Evolutionary conservation across 225 moss, liverwort and hornwort genomes (phyloP).

Genomic region (Sphagnum contortum): DNA sequence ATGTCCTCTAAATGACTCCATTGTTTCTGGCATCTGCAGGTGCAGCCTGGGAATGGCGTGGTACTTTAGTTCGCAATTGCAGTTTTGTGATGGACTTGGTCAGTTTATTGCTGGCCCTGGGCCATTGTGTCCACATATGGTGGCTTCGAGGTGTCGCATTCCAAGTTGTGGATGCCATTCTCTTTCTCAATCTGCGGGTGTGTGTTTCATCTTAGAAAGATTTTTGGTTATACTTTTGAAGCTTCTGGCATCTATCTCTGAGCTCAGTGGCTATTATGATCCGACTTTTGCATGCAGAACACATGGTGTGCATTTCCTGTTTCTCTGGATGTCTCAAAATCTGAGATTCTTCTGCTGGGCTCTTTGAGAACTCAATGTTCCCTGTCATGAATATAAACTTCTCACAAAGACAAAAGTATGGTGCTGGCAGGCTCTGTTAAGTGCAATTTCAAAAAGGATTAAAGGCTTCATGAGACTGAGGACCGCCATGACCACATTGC

Average conservation of each 20-base stretch:
- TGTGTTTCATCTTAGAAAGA: slow-evolving; percentile 1
- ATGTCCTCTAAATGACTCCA: too few species aligned
- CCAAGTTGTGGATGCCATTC: slow-evolving; percentile 93
- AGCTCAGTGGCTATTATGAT: too few species aligned
- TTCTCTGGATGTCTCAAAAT: too few species aligned
- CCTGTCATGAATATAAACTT: too few species aligned
- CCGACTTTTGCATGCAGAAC: too few species aligned
- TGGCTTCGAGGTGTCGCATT: slow-evolving; percentile 95
- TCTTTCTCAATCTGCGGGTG: slow-evolving; percentile 92
- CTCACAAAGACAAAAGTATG: neutral
- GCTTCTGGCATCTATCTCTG: too few species aligned
- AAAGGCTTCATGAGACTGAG: slow-evolving; percentile 90
- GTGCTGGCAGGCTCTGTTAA: slow-evolving; percentile 52
- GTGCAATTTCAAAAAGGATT: slow-evolving; percentile 92
- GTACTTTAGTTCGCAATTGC: slow-evolving; percentile 88
- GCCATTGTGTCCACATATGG: slow-evolving; percentile 86
- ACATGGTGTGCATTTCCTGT: too few species aligned
- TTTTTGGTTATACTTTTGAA: too few species aligned
- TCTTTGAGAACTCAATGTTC: too few species aligned
- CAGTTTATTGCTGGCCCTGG: slow-evolving; percentile 81
- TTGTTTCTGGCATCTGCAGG: slow-evolving; percentile 24
- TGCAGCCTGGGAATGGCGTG: slow-evolving; percentile 99
- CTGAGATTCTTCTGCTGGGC: too few species aligned
- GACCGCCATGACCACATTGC: slow-evolving; percentile 87
- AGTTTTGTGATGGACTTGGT: slow-evolving; percentile 99